Evolutionary conservation across 768 basidiomycete genomes (phyloP), one percentile per base, ranked within the genome.

Genomic region (Melanogaster broomeanus): DNA sequence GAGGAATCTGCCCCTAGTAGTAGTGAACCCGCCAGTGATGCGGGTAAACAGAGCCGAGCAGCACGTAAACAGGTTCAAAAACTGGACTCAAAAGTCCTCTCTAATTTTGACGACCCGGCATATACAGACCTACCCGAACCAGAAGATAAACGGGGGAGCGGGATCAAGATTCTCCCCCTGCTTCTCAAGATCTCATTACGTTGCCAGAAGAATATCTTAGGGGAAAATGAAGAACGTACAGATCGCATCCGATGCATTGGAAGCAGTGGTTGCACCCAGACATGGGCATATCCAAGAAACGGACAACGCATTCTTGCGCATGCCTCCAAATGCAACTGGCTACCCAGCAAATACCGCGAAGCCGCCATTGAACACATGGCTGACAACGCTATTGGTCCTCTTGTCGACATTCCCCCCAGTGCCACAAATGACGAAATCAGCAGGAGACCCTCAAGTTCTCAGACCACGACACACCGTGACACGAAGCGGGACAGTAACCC

Each of bases 91-190:
- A 51, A 51, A 37, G 43, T 31, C 15, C 45, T 53, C 2, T 24
- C n/a, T 9, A 27, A 38, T 16, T 42, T 16, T 2, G 18, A 45
- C 19, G 52, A 53, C 27, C 44, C 41, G 1, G 13, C 19, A 6
- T 57, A 53, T 30, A 31, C 27, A 21, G 56, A 57, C 28, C 30
- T 53, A 31, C 55, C 50, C 8, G 47, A 56, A 19, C 22, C 37
- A 13, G 19, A 51, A 8, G 49, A 56, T 13, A 21, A 13, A 7
- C n/a, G 22, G 3, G 42, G 24, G 3, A 28, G 40, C 15, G 46
- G 55, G 40, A 46, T 25, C 2, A 43, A 22, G 15, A 15, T 35
- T 12, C 45, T 42, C 1, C 45, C 24, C 0, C 28, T 55, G 8
- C 28, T 51, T 25, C 16, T 18, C 3, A 13, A 43, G 19, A 45